A percentile compares a stretch with the other conserved stretches of the same genome.
Conservation (phyloP, 768 basidiomycete genomes). For the Pleurotus cornucopiae region DNA sequence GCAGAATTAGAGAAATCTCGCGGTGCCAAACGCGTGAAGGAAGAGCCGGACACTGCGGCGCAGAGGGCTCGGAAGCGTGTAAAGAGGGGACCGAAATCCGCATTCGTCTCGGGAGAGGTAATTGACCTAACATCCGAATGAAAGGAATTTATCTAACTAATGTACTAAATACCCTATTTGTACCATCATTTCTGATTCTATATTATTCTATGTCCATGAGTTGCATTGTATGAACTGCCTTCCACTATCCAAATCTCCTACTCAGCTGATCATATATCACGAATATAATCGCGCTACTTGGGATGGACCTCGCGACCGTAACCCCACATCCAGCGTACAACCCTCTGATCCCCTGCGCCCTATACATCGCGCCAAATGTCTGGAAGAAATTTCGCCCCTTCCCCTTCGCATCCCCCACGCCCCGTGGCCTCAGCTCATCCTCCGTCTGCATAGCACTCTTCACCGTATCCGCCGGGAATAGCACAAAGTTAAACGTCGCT, state of each 20-base stretch:
- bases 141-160: too few relatives aligned
- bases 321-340: conserved; percentile 89
- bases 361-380: conserved; percentile 68
- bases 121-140: too few relatives aligned
- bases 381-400: conserved; percentile 45
- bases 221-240: not conserved
- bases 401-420: not conserved
- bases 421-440: conserved; percentile 64
- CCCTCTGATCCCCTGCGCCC: conserved; percentile 67
- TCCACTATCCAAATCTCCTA: conserved; percentile 31
- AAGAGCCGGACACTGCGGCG: too few relatives aligned
- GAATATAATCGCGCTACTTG: conserved; percentile 88
- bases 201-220: too few relatives aligned
- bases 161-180: too few relatives aligned
- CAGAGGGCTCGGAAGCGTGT: too few relatives aligned
- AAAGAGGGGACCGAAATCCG: too few relatives aligned
- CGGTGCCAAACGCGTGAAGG: too few relatives aligned
- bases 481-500: conserved; percentile 69
- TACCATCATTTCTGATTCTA: too few relatives aligned
- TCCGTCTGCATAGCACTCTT: conserved; percentile 91
- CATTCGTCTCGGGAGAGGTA: too few relatives aligned
- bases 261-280: conserved; percentile 78
- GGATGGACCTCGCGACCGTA: conserved; percentile 76
- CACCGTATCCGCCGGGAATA: conserved; percentile 89
- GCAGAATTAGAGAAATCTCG: too few relatives aligned